These are phyloP conservation scores for Jamesozyma hellenica DNA, from an alignment of 805 yeast species.

Conservation along the genomic window DNA sequence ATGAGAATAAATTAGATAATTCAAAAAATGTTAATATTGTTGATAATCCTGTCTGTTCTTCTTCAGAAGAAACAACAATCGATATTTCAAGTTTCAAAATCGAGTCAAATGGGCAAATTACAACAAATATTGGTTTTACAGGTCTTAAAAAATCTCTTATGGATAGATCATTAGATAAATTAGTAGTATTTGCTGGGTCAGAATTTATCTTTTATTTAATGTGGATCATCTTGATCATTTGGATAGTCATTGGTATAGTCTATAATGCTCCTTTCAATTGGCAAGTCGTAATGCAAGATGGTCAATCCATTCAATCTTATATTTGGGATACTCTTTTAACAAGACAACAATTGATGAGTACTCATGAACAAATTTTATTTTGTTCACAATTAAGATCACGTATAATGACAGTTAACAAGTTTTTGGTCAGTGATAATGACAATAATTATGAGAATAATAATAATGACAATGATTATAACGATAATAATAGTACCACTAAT, in stretches of 20 bases:
- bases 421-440: too few species aligned
- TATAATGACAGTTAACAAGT: slow-evolving; percentile 14
- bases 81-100: slow-evolving; percentile 11
- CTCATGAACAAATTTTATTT: slow-evolving; percentile 22
- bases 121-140: slow-evolving; percentile 18
- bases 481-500: too few species aligned
- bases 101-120: slow-evolving; percentile 12
- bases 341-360: slow-evolving; percentile 31
- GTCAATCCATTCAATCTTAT: slow-evolving; percentile 33
- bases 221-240: slow-evolving; percentile 21
- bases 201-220: slow-evolving; percentile 20
- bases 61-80: slow-evolving; percentile 5
- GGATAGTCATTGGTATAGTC: slow-evolving; percentile 25
- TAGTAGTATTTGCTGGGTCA: slow-evolving; percentile 24
- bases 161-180: slow-evolving; percentile 17
- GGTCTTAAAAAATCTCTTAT: slow-evolving; percentile 19
- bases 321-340: slow-evolving; percentile 34
- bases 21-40: too few species aligned
- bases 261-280: slow-evolving; percentile 28
- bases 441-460: too few species aligned
- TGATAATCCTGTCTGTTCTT: too few species aligned
- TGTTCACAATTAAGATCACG: slow-evolving; percentile 26
- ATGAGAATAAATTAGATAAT: too few species aligned
- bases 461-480: too few species aligned
- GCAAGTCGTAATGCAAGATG: slow-evolving; percentile 37